Conservation (phyloP, 2,329 filamentous ascomycete genomes). For the Neonectria magnoliae region DNA sequence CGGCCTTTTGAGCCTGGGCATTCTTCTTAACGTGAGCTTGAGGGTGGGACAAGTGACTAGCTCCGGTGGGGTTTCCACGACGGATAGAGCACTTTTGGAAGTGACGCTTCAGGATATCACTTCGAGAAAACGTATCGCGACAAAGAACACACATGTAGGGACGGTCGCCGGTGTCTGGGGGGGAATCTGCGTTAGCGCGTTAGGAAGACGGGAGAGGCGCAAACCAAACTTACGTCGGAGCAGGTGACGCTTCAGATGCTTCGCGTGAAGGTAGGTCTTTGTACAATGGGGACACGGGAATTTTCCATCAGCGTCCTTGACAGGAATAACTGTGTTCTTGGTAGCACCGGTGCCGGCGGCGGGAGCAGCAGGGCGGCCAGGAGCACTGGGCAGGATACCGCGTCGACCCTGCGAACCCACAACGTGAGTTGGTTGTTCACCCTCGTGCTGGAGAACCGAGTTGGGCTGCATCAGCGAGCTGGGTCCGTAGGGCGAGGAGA, state of each 20-base stretch:
- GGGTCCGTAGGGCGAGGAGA: constrained; percentile 69
- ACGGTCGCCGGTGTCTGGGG: constrained; percentile 90
- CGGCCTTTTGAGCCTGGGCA: constrained; percentile 67
- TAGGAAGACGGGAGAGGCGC: constrained; percentile 1
- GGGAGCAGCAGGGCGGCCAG: constrained; percentile 82
- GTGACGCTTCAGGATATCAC: constrained; percentile 97
- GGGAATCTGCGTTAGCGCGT: constrained; percentile 8
- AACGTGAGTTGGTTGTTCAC: constrained; percentile 83
- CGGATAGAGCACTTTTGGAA: constrained; percentile 99
- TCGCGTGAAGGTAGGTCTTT: constrained; percentile 96
- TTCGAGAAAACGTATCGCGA: constrained; percentile 96
- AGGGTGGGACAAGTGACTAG: constrained; percentile 92
- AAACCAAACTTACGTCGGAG: constrained; percentile 81
- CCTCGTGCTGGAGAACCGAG: constrained; percentile 62
- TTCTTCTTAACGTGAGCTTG: constrained; percentile 88
- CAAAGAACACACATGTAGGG: constrained; percentile 98
- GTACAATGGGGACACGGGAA: constrained; percentile 98
- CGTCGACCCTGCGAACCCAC: constrained; percentile 94
- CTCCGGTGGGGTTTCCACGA: constrained; percentile 93
- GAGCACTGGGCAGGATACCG: constrained; percentile 90
- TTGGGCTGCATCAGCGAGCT: constrained; percentile 66
- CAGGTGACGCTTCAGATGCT: constrained; percentile 96
- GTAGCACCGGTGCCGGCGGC: constrained; percentile 72
- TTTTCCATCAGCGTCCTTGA: constrained; percentile 97
- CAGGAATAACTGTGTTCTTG: constrained; percentile 86